phyloP scores from a whole-genome alignment of 257 asterid genomes.

The Nyctanthes arbortristis region DNA sequence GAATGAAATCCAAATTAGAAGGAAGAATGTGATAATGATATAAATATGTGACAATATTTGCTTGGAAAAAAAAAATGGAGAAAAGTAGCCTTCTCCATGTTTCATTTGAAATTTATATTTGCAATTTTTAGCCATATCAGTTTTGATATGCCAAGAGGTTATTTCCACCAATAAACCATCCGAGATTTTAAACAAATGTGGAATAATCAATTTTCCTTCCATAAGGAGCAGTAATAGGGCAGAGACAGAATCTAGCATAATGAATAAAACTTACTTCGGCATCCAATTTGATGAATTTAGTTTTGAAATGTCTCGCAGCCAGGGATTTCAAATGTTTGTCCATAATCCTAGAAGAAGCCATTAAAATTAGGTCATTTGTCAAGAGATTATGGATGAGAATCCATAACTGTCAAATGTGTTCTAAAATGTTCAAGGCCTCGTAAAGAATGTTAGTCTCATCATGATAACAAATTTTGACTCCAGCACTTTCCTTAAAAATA shows the following conservation, averaged over 20 bases:
- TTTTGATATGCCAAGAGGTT: no score
- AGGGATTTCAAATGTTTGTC: slow-evolving; percentile 95
- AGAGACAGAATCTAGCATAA: neutral
- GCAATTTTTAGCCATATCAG: no score
- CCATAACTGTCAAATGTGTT: neutral
- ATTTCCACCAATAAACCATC: neutral
- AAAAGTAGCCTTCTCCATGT: neutral
- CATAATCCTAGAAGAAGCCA: slow-evolving; percentile 66
- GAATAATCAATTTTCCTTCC: neutral
- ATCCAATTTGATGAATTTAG: slow-evolving; percentile 85
- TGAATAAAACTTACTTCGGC: slow-evolving; percentile 77
- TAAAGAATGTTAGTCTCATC: neutral
- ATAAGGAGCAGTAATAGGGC: neutral
- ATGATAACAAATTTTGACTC: neutral
- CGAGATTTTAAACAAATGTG: neutral
- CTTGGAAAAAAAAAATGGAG: neutral
- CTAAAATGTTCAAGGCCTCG: neutral
- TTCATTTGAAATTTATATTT: neutral
- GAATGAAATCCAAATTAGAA: neutral
- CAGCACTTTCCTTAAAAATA: neutral
- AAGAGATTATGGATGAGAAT: neutral
- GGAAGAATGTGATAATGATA: neutral
- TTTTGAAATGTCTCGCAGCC: slow-evolving; percentile 60
- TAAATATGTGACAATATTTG: neutral
- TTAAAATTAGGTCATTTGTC: slow-evolving; percentile 9